phyloP scores from a whole-genome alignment of 306 rosid species.

The Cotoneaster glaucophyllus region DNA sequence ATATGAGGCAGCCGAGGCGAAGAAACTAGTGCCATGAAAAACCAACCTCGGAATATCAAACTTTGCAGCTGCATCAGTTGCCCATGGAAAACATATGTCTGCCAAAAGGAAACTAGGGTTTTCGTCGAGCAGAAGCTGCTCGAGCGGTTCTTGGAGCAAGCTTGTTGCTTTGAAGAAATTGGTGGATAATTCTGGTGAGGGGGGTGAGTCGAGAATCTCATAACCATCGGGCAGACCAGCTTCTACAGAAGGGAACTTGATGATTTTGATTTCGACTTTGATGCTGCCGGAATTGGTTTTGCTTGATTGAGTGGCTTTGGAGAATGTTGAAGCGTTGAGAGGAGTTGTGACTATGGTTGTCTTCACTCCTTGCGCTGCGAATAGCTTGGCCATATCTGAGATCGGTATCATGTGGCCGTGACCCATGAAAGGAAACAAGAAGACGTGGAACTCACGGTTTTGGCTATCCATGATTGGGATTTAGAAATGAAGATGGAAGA shows the following conservation, averaged over 20 bases:
- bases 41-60: slow-evolving; percentile 47
- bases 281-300: not conserved
- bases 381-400: slow-evolving; percentile 26
- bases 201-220: slow-evolving; percentile 25
- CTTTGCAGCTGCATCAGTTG: slow-evolving; percentile 35
- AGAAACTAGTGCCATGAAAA: slow-evolving; percentile 46
- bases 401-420: slow-evolving; percentile 36
- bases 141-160: slow-evolving; percentile 31
- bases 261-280: not conserved
- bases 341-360: slow-evolving; percentile 30
- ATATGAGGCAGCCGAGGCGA: slow-evolving; percentile 28
- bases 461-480: slow-evolving; percentile 14
- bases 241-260: slow-evolving; percentile 27
- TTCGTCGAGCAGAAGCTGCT: slow-evolving; percentile 26
- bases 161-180: slow-evolving; percentile 26
- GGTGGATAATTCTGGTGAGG: not conserved
- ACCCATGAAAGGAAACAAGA: slow-evolving; percentile 32
- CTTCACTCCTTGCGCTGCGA: slow-evolving; percentile 11
- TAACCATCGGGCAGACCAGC: slow-evolving; percentile 47
- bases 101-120: slow-evolving; percentile 42
- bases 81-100: slow-evolving; percentile 48
- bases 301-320: not conserved
- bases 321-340: slow-evolving; percentile 7
- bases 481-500: too few relatives aligned
- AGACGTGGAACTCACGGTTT: slow-evolving; percentile 4